Evolutionary conservation across 169 alveolate species (phyloP), one percentile per base, ranked within the genome.

Genomic region (Cryptosporidium felis): DNA sequence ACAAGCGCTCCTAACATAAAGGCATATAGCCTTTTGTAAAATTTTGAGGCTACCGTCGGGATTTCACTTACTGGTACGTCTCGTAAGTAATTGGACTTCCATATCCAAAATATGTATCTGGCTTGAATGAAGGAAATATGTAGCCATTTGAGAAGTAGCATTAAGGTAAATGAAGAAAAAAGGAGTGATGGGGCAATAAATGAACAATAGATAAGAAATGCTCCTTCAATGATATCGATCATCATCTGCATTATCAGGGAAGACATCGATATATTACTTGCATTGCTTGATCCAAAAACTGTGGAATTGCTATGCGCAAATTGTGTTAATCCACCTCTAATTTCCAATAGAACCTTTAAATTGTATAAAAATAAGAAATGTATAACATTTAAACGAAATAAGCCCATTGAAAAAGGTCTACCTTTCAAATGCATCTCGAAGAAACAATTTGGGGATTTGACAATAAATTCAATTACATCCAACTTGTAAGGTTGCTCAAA

Each of bases 261-360:
- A 23, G 74, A 21, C 14, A 74, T 53, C 9, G 67, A 51, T 36
- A 49, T 56, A 18, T 74, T 56, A 34, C 10, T 51, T 5, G 40
- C 45, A 16, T 14, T 53, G 18, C 3, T 36, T 74, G 51, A n/a
- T 12, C 59, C 59, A 32, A 36, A 5, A n/a, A 5, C n/a, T 32
- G 67, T 41, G 18, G 66, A 47, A 12, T 56, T 74, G 14, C 51
- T 74, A 53, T 74, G 67, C 3, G 41, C 60, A n/a, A 74, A 21
- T 38, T 74, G 85, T 10, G 60, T 56, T 23, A 74, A 18, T 8
- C 85, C 65, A 53, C 85, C 85, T 53, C 85, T 49, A 51, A 74
- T 74, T 74, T 74, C 85, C 85, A 74, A 38, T n/a, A 74, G 46
- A 1, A 74, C 85, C 67, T 74, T 74, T 21, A 74, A 74, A 49